Base-by-base conservation (phyloP, 139 green algal genomes). In the Choricystis sp. region DNA sequence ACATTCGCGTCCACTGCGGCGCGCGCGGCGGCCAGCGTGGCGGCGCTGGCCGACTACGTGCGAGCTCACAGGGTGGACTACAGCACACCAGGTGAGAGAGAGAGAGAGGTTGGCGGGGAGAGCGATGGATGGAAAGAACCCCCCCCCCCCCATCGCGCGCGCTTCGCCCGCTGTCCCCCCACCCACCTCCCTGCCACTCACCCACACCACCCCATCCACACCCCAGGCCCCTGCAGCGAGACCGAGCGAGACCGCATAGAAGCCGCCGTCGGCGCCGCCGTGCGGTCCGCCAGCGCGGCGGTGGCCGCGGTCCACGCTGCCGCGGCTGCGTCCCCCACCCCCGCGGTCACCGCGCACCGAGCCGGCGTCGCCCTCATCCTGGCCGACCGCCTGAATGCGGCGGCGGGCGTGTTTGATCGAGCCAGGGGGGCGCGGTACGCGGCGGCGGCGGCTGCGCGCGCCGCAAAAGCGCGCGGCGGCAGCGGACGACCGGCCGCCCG, bases 331-430 rank as follows among this genome's bases (percentile, higher is more conserved):
- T 26, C 27, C 4, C 16, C 40, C 40, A 52, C 40, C 40, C 16
- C 40, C 40, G 40, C 40, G 40, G 58, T 62, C 30, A 23, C 58
- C 58, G 58, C 58, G 26, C 58, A 62, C 26, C 40, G 40, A 9
- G 9, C 9, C 40, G 40, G 40, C 40, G 40, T 52, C 40, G 40
- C 40, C 40, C 16, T 52, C 9, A 52, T 52, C 40, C 40, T 52
- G 40, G 40, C 40, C 16, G 40, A 52, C 9, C 9, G 40, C 9
- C 40, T 52, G 40, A 16, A 9, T 21, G 40, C 9, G 9, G 40
- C 16, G 9, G 9, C 40, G 40, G 40, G 40, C 40, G 40, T 52
- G 9, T 52, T 52, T 52, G 40, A 52, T 16, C 40, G 40, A 16
- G 40, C 40, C 9, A 9, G 40, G 40, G 40, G 9, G 40, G 40